Evolutionary conservation across 108 stramenopile species (phyloP).

Genomic region (Epipyxis sp.): DNA sequence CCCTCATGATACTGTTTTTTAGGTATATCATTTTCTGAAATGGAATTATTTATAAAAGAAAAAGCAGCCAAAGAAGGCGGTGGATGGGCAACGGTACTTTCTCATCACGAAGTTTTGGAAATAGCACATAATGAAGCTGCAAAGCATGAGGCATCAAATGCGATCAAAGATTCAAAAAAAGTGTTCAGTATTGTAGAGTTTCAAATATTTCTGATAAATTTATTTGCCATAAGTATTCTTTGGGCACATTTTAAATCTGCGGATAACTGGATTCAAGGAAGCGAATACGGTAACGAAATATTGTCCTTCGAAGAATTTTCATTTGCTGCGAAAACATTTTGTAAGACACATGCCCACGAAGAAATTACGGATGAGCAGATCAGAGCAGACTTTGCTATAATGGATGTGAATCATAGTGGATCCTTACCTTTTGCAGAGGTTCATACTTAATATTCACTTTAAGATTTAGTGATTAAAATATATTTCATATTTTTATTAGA

Average conservation of each 20-base stretch:
- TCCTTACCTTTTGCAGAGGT: not conserved
- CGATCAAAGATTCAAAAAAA: too few species aligned
- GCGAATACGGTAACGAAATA: too few species aligned
- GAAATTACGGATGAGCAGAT: not conserved
- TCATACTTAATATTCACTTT: too few species aligned
- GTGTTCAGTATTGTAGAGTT: not conserved
- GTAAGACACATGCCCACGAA: not conserved
- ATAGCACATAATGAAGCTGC: not conserved
- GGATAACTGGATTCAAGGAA: not conserved
- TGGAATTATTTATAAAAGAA: too few species aligned
- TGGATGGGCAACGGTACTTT: not conserved
- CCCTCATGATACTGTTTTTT: too few species aligned
- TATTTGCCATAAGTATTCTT: not conserved
- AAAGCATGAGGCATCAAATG: too few species aligned
- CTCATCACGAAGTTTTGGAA: not conserved
- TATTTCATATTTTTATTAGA: too few species aligned
- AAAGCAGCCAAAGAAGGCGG: not conserved
- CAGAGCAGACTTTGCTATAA: not conserved
- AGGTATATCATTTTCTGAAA: too few species aligned
- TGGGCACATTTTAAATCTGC: not conserved
- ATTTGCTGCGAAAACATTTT: not conserved
- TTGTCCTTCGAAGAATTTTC: not conserved
- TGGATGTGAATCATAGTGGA: not conserved
- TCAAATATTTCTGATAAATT: not conserved
- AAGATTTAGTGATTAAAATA: too few species aligned